phyloP scores from a whole-genome alignment of 371 early-diverging fungal species.

The Antonospora locustae region DNA sequence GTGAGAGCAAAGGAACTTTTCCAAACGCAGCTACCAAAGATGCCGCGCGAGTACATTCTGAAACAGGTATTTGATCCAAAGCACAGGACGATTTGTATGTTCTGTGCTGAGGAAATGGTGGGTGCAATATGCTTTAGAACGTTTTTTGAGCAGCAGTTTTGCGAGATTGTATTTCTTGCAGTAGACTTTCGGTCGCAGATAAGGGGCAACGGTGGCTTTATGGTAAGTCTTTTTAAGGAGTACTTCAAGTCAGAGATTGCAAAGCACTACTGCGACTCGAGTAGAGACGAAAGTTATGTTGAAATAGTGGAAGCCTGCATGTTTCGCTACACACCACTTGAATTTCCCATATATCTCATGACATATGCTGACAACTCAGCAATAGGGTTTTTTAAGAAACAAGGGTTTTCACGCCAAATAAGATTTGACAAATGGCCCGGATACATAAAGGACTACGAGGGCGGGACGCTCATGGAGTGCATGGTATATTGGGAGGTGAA shows the following conservation, averaged over 20 bases:
- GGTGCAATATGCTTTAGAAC: constrained; percentile 89
- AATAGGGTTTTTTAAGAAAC: constrained; percentile 94
- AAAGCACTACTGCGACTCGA: constrained; percentile 8
- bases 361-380: constrained; percentile 99
- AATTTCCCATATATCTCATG: constrained; percentile 76
- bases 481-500: constrained; percentile 48
- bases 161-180: constrained; percentile 97
- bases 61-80: constrained; percentile 79
- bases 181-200: constrained; percentile 80
- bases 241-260: constrained; percentile 40
- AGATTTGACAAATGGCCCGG: constrained; percentile 88
- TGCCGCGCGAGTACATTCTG: constrained; percentile 96
- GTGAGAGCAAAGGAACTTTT: constrained; percentile 90
- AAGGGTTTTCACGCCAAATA: constrained; percentile 88
- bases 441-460: constrained; percentile 98
- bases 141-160: constrained; percentile 72
- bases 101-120: constrained; percentile 66
- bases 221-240: constrained; percentile 53
- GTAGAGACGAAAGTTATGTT: too few species aligned
- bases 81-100: constrained; percentile 34
- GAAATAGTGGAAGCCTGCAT: too few species aligned
- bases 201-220: constrained; percentile 59
- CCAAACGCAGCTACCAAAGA: constrained; percentile 91
- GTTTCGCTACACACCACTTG: constrained; percentile 75
- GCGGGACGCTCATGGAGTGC: constrained; percentile 79